Conservation (phyloP, 306 rosid genomes). For the Cucurbita maxima region DNA sequence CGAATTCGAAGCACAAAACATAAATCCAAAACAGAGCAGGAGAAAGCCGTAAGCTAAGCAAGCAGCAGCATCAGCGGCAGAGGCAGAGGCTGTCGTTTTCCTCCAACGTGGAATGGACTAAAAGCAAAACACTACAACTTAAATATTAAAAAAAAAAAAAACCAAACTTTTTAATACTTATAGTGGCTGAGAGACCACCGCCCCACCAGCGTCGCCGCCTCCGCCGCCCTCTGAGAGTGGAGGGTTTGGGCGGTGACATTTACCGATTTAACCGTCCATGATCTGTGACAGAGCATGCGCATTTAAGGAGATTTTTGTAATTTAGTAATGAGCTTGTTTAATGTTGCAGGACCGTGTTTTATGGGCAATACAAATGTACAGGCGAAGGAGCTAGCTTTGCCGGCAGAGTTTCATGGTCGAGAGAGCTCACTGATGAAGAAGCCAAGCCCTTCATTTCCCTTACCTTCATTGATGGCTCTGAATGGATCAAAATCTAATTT, state of each 20-base stretch:
- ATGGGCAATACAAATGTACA: conserved; percentile 91
- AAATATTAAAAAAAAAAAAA: too few relatives aligned
- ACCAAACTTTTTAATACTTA: neutral
- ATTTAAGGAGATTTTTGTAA: neutral
- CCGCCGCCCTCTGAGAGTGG: neutral
- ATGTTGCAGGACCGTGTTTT: conserved; percentile 68
- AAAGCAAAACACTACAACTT: neutral
- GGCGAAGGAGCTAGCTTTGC: conserved; percentile 77
- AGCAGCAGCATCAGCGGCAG: too few relatives aligned
- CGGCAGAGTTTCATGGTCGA: conserved; percentile 91
- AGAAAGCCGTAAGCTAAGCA: too few relatives aligned
- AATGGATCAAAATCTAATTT: conserved; percentile 51
- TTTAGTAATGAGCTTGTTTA: neutral
- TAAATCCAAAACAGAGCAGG: neutral
- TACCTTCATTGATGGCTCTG: conserved; percentile 69
- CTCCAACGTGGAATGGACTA: neutral
- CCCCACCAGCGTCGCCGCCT: neutral
- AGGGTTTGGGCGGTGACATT: conserved; percentile 3
- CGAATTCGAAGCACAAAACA: too few relatives aligned
- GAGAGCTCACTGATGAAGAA: conserved; percentile 83
- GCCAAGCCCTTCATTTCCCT: conserved; percentile 87
- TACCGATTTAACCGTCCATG: neutral
- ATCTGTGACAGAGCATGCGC: neutral
- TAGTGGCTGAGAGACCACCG: neutral
- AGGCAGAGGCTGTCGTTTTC: neutral